These are phyloP conservation scores for Stygiomarasmius scandens DNA, from an alignment of 1,284 basidiomycete species.

Conservation along the genomic window DNA sequence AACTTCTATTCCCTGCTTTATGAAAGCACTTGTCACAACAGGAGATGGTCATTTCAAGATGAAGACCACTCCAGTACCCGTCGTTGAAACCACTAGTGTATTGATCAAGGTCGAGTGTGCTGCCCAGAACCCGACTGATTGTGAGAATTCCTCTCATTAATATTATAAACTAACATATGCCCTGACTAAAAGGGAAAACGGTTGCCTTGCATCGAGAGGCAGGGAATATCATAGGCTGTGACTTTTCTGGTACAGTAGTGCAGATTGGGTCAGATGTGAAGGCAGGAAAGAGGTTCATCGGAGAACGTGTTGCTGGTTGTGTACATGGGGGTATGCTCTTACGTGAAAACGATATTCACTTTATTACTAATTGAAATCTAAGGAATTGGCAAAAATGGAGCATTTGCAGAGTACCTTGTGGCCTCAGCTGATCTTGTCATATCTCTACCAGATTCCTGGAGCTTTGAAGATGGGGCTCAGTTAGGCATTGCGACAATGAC, in stretches of 20 bases:
- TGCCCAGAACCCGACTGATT: constrained; percentile 1
- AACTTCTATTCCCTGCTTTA: too few species aligned
- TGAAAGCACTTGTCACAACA: constrained; percentile 12
- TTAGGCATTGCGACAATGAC: constrained; percentile 24
- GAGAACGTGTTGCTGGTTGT: constrained; percentile 30
- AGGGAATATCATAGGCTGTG: constrained; percentile 19
- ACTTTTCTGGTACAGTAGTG: constrained; percentile 30
- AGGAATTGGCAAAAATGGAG: constrained; percentile 26
- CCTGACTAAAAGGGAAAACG: background rate
- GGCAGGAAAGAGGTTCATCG: constrained; percentile 17
- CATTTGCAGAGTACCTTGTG: constrained; percentile 36
- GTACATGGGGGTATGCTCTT: constrained; percentile 29
- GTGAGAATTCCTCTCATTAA: background rate
- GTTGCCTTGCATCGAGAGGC: background rate
- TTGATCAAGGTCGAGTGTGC: constrained; percentile 7
- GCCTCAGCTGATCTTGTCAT: constrained; percentile 27
- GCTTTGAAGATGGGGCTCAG: constrained; percentile 34
- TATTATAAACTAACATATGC: background rate
- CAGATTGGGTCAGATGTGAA: constrained; percentile 28
- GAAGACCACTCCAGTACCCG: background rate
- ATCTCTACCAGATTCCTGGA: constrained; percentile 28
- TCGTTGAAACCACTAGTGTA: background rate
- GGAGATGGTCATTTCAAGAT: background rate
- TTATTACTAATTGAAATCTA: background rate
- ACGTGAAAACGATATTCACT: too few species aligned